Conservation (phyloP, 169 alveolate genomes). For the Plasmodium inui region DNA sequence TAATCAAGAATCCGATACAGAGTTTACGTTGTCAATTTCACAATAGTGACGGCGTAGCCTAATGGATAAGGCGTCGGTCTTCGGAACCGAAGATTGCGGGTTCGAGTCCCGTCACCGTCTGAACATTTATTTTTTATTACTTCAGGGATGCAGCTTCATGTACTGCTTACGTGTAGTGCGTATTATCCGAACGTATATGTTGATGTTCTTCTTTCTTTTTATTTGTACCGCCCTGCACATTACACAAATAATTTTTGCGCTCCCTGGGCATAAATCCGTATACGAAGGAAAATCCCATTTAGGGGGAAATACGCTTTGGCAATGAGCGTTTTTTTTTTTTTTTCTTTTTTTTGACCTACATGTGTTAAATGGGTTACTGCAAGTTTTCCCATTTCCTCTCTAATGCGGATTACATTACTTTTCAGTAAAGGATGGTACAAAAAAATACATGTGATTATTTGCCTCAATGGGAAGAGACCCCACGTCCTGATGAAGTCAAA, state of each 20-base stretch:
- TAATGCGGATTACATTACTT: neutral
- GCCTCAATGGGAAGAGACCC: neutral
- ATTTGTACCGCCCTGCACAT: neutral
- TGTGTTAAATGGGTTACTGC: neutral
- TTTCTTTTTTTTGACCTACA: neutral
- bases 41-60: constrained; percentile 95
- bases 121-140: neutral
- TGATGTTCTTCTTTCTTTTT: no score
- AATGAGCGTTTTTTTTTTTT: neutral
- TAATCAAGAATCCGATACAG: neutral
- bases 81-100: constrained; percentile 98
- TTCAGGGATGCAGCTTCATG: no score
- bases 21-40: neutral
- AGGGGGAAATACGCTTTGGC: neutral
- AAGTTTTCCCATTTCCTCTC: neutral
- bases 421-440: neutral
- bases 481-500: neutral
- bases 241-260: neutral
- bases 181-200: neutral
- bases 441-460: no score
- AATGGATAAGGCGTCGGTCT: constrained; percentile 98
- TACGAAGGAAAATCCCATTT: neutral
- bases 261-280: neutral
- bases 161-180: neutral
- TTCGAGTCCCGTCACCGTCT: constrained; percentile 97